Base-by-base conservation (phyloP, 305 asterid species). In the Fraxinus velutina region DNA sequence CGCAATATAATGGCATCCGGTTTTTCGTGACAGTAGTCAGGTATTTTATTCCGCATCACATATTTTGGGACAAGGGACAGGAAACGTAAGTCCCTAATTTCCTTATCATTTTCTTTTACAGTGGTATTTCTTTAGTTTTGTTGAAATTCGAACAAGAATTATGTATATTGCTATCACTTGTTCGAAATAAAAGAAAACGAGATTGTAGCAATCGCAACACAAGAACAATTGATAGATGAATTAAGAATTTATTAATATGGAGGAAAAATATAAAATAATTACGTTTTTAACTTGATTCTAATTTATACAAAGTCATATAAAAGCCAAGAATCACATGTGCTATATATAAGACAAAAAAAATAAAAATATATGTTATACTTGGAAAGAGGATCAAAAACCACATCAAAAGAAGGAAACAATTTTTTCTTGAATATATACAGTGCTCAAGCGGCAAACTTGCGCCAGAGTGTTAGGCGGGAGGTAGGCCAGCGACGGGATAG, bases 51-150 rank as follows among this genome's bases (percentile, higher is more conserved):
- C 52, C 90, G 94, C 22, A 2, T 77, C 52, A 81, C 50, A 39
- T 91, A 15, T 89, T 85, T 80, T 89, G 91, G 92, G 33, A 85
- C 4, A 87, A 84, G 82, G 94, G 91, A n/a, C 79, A 85, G 24
- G 79, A 79, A 32, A 50, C 60, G 21, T 4, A 0, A 50, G 60
- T 50, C 21, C 21, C 5, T 50, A 1, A 50, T 47, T 47, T 47
- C 21, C 2, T 3, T 47, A 13, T 13, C 60, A 15, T 47, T 13
- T 47, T 47, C 21, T 47, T 47, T 47, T 47, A 47, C 6, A 47
- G 5, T 13, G 19, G 60, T 47, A 47, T 47, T 47, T 47, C 57
- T 13, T 13, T 6, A 47, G 57, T 9, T 39, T 2, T 39, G 50
- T 9, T 39, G 2, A 2, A 39, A 39, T 39, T 39, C 15, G 15